phyloP scores from a whole-genome alignment of 2,329 filamentous ascomycete genomes.

The Ceratocystis variospora region DNA sequence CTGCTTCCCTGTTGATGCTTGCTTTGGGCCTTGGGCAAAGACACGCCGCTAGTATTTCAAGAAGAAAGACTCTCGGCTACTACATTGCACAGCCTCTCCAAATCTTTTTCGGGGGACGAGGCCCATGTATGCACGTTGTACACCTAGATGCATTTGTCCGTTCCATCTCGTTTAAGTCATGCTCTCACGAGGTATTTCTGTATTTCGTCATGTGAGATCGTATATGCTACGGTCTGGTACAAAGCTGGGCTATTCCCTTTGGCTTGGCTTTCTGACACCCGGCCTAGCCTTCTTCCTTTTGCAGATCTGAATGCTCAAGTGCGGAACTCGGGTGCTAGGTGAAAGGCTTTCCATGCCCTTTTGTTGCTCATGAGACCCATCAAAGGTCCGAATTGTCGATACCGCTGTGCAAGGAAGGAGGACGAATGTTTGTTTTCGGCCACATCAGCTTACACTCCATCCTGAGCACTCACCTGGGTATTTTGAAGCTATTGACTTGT shows the following conservation, averaged over 20 bases:
- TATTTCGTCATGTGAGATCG: background rate
- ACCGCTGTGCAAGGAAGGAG: background rate
- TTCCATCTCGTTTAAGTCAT: constrained; percentile 3
- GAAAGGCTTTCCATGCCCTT: background rate
- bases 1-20: background rate
- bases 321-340: background rate
- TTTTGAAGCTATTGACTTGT: background rate
- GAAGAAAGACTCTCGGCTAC: background rate
- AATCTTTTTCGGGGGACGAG: background rate
- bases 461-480: background rate
- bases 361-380: background rate
- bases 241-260: background rate
- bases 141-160: background rate
- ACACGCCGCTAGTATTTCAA: background rate
- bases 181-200: background rate
- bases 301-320: background rate
- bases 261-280: background rate
- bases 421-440: constrained; percentile 1
- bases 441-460: background rate
- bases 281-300: background rate
- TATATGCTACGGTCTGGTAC: background rate
- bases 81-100: background rate
- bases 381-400: background rate
- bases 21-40: background rate
- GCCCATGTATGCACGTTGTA: background rate